A percentile compares a stretch with the other conserved stretches of the same genome.
Evolutionary conservation across 257 asterid species (phyloP).

Genomic region (Nicotiana attenuata): DNA sequence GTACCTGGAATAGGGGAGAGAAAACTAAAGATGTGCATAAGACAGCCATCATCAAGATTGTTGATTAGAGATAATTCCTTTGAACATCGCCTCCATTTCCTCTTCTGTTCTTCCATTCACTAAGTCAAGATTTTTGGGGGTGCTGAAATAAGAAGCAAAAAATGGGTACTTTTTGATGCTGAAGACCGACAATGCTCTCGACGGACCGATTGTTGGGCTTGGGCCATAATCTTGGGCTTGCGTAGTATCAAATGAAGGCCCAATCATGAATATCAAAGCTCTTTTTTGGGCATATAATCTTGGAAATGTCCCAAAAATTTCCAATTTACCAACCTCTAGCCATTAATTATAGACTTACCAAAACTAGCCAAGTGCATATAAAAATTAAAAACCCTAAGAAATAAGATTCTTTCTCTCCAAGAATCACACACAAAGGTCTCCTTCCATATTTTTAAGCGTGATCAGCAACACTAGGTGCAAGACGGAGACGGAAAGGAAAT

Average conservation of each 20-base stretch:
- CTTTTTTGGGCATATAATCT: too few species aligned
- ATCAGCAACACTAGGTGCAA: too few species aligned
- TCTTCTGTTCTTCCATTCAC: not conserved
- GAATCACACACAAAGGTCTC: too few species aligned
- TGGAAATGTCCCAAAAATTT: too few species aligned
- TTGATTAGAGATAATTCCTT: constrained; percentile 28
- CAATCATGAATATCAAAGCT: not conserved
- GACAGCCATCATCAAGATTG: constrained; percentile 88
- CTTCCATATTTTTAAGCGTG: too few species aligned
- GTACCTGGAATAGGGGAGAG: constrained; percentile 91
- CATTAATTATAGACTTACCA: too few species aligned
- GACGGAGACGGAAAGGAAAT: too few species aligned
- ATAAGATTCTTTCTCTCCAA: too few species aligned
- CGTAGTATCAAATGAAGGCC: not conserved
- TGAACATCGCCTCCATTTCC: not conserved
- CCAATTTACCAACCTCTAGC: too few species aligned
- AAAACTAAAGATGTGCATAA: constrained; percentile 90
- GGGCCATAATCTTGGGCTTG: not conserved
- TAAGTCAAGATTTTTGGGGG: not conserved
- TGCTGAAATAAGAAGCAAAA: not conserved
- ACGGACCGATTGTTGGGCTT: not conserved
- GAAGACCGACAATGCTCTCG: not conserved
- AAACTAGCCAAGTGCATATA: too few species aligned
- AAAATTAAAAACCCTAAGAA: too few species aligned
- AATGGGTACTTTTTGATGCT: not conserved